Conservation (phyloP, 2,329 filamentous ascomycete species). For the Arthrobotrys sinensis region DNA sequence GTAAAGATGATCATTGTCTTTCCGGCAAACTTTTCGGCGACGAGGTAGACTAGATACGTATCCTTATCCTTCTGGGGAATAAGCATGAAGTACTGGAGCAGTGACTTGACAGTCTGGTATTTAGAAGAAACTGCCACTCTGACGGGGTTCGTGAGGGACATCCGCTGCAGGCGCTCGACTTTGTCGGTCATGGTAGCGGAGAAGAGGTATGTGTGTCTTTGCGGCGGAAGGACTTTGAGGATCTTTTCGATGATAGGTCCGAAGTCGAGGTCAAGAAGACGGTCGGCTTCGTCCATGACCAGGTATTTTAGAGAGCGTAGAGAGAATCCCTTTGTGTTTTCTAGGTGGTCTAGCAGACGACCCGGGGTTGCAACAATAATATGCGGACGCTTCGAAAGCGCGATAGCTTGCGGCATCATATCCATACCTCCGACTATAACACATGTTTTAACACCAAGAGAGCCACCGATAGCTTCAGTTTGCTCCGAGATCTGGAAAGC, state of each 20-base stretch:
- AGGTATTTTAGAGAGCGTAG: slow-evolving; percentile 85
- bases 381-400: slow-evolving; percentile 95
- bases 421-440: slow-evolving; percentile 95
- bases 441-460: slow-evolving; percentile 88
- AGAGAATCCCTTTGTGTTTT: slow-evolving; percentile 97
- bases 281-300: slow-evolving; percentile 95
- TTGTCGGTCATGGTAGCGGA: slow-evolving; percentile 95
- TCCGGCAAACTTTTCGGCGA: slow-evolving; percentile 85
- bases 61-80: slow-evolving; percentile 91
- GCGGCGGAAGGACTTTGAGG: slow-evolving; percentile 83
- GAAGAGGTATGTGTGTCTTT: slow-evolving; percentile 88
- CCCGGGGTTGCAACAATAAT: slow-evolving; percentile 94
- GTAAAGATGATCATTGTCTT: slow-evolving; percentile 91
- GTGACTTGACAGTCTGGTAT: slow-evolving; percentile 91
- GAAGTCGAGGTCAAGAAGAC: slow-evolving; percentile 93
- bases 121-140: slow-evolving; percentile 85
- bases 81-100: slow-evolving; percentile 89
- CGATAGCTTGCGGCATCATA: slow-evolving; percentile 92
- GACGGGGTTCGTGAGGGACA: slow-evolving; percentile 86
- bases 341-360: slow-evolving; percentile 88
- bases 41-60: slow-evolving; percentile 85
- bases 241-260: slow-evolving; percentile 94
- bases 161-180: slow-evolving; percentile 91
- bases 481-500: slow-evolving; percentile 91
- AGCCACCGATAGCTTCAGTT: slow-evolving; percentile 87